Conservation (phyloP, 2,329 filamentous ascomycete genomes). For the Aspergillus tamarii region DNA sequence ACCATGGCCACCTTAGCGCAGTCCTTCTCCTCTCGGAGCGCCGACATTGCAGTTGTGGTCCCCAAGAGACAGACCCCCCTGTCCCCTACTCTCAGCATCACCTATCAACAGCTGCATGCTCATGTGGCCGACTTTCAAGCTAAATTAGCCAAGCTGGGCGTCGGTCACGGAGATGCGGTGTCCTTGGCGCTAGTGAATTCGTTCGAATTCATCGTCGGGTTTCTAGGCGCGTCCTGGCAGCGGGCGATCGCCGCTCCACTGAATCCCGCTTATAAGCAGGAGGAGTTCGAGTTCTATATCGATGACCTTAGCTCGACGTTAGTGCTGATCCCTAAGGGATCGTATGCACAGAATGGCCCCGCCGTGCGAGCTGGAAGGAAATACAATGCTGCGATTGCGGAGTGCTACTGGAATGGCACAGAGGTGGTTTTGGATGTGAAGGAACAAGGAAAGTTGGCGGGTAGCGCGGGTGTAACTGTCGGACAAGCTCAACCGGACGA, state of each 20-base stretch:
- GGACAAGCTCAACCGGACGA: conserved; percentile 71
- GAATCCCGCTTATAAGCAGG: conserved; percentile 86
- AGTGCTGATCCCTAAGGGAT: conserved; percentile 73
- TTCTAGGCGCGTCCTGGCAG: conserved; percentile 84
- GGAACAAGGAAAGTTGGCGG: conserved; percentile 68
- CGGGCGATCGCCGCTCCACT: conserved; percentile 82
- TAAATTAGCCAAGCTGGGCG: conserved; percentile 75
- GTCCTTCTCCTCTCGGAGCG: conserved; percentile 57
- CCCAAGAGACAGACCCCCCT: conserved; percentile 66
- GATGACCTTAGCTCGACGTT: conserved; percentile 81
- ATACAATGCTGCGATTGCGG: conserved; percentile 82
- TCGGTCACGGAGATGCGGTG: conserved; percentile 70
- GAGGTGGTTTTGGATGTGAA: conserved; percentile 79
- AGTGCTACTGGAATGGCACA: conserved; percentile 76
- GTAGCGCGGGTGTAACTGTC: conserved; percentile 52
- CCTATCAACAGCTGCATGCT: conserved; percentile 67
- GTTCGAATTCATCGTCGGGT: conserved; percentile 85
- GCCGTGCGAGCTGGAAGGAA: conserved; percentile 77
- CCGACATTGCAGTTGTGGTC: conserved; percentile 70
- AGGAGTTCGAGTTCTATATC: conserved; percentile 91
- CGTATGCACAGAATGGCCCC: conserved; percentile 66
- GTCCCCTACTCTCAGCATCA: conserved; percentile 65
- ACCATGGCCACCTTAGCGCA: conserved; percentile 61
- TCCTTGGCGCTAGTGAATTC: conserved; percentile 84
- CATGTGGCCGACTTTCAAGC: conserved; percentile 74